phyloP scores from a whole-genome alignment of 345 rosid species.

The Melaleuca alternifolia region DNA sequence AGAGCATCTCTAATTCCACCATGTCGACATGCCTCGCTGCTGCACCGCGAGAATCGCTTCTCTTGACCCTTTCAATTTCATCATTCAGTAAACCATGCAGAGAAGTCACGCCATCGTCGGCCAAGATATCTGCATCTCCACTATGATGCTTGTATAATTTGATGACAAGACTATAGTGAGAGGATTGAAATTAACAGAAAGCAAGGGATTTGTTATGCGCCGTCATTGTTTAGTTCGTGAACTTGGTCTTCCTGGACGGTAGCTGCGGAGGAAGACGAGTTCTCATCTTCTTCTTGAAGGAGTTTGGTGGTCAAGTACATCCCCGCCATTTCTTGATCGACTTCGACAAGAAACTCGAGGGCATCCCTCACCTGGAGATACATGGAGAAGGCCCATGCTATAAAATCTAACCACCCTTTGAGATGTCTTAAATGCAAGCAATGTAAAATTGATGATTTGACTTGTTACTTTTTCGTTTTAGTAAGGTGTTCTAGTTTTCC shows the following conservation, averaged over 20 bases:
- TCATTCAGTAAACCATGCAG: no score
- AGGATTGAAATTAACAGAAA: no score
- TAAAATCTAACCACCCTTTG: neutral
- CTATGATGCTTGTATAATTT: no score
- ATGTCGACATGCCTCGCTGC: neutral
- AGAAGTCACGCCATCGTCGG: no score
- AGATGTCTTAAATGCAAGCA: neutral
- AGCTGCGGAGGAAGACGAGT: neutral
- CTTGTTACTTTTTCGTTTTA: neutral
- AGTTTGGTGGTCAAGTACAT: conserved; percentile 26
- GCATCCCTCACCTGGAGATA: conserved; percentile 25
- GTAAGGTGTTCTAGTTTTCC: neutral
- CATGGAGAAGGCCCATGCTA: neutral
- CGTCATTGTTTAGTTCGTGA: neutral
- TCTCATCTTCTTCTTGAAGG: neutral
- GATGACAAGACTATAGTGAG: no score
- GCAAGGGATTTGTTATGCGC: no score
- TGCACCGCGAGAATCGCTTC: no score
- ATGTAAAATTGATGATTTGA: neutral
- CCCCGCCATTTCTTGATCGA: conserved; percentile 36
- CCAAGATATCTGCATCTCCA: no score
- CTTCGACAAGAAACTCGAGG: conserved; percentile 33
- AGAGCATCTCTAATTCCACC: conserved; percentile 28
- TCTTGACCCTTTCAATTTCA: no score
- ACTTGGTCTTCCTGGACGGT: neutral